Base-by-base conservation (phyloP, 441 rosid species). In the Brassica hybrid region DNA sequence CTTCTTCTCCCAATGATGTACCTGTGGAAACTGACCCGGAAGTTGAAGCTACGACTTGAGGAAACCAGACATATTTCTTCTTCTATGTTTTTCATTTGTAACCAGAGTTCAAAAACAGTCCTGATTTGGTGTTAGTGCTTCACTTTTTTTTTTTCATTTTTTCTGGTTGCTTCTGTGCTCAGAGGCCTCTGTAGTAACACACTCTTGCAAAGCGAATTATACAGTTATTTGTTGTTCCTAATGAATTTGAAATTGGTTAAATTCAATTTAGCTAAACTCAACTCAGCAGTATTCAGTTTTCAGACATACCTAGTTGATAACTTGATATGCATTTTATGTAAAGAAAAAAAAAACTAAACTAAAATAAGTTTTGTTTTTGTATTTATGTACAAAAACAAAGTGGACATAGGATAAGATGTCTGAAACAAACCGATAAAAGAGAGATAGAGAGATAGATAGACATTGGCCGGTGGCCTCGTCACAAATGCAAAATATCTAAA, bases 1-100 rank as follows among this genome's bases (percentile, higher is more conserved):
- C 78, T 52, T 17, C 83, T 52, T 14, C 83, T 1, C 76, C 88
- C 5, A 18, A 76, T 2, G 86, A 76, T 2, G 86, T 83, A 4
- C 89, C 94, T 0, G 60, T 81, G 0, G 85, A 88, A 76, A 80
- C 88, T 23, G 93, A 92, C 71, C 89, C 88, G 2, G 95, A 91
- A 73, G 87, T 91, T 17, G 97, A 88, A 87, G 94, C 91, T 65
- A 83, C 88, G 7, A 76, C 85, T 78, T 91, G 78, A 84, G 52
- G 64, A 62, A 21, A 61, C 69, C 7, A 23, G 21, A 45, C 11
- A 45, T 19, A 23, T 32, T 17, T 14, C 59, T 45, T 50, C 10
- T 6, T 65, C 67, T 66, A 34, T 45, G 34, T 58, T n/a, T 57
- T 58, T 59, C 36, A 59, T 59, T 25, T 19, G 56, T 56, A 56